Evolutionary conservation across 768 basidiomycete genomes (phyloP).

Genomic region (Tephrocybe sp.): DNA sequence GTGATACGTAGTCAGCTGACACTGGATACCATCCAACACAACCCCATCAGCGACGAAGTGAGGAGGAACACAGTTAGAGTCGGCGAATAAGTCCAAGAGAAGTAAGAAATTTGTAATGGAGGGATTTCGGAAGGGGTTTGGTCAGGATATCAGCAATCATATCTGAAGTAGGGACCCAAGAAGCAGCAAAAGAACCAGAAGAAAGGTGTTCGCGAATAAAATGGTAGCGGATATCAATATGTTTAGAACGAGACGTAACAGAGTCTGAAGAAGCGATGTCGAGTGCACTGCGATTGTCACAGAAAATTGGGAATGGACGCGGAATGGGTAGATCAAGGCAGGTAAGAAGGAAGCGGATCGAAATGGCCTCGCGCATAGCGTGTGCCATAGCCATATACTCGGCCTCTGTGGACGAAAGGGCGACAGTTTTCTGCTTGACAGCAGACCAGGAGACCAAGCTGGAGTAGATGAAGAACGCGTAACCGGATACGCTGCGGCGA

Average conservation of each 20-base stretch:
- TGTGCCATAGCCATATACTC: constrained; percentile 22
- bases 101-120: neutral
- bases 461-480: constrained; percentile 17
- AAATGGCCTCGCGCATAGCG: neutral
- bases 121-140: constrained; percentile 24
- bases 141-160: constrained; percentile 39
- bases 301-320: constrained; percentile 9
- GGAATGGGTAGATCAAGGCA: constrained; percentile 7
- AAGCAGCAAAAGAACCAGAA: constrained; percentile 10
- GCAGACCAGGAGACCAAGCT: constrained; percentile 19
- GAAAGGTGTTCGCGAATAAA: constrained; percentile 5
- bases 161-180: constrained; percentile 23
- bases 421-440: constrained; percentile 15
- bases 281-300: constrained; percentile 21
- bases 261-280: constrained; percentile 10
- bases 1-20: too few relatives aligned
- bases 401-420: constrained; percentile 22
- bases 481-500: constrained; percentile 21
- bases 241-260: constrained; percentile 1
- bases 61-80: neutral
- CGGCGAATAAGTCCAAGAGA: neutral
- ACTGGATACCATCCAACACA: too few relatives aligned
- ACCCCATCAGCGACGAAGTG: neutral
- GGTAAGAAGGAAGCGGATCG: neutral
- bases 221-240: neutral